Evolutionary conservation across 176 grass and related monocot species (phyloP).

Genomic region (Pontederia crassipes): DNA sequence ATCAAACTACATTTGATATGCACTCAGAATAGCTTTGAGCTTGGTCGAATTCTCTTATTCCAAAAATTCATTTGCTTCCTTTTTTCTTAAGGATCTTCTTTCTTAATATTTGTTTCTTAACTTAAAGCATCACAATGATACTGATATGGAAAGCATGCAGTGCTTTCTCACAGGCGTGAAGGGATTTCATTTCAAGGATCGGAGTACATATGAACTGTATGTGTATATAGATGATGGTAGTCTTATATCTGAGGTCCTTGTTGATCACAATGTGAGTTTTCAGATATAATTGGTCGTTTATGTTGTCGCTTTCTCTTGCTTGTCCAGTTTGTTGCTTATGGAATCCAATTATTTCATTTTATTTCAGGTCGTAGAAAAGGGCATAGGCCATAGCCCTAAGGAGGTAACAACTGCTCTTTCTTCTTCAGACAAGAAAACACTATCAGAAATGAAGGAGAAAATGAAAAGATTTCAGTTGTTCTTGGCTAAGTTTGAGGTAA

Average conservation of each 20-base stretch:
- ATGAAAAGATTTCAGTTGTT: conserved; percentile 50
- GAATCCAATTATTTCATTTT: background rate
- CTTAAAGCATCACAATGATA: background rate
- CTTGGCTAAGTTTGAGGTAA: conserved; percentile 70
- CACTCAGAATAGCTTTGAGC: too few relatives aligned
- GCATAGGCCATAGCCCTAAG: conserved; percentile 48
- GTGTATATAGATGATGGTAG: conserved; percentile 86
- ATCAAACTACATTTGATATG: too few relatives aligned
- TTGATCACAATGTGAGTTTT: conserved; percentile 55
- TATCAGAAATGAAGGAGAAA: conserved; percentile 34
- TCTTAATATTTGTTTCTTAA: background rate
- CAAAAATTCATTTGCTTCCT: background rate
- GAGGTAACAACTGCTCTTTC: conserved; percentile 49
- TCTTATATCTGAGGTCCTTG: conserved; percentile 58
- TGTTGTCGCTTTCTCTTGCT: background rate
- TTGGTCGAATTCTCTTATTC: too few relatives aligned
- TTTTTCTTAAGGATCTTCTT: background rate
- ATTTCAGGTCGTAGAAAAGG: conserved; percentile 53
- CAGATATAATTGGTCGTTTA: background rate
- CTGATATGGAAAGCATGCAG: conserved; percentile 16
- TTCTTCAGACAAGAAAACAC: conserved; percentile 33
- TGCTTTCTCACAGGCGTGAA: conserved; percentile 66
- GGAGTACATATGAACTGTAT: conserved; percentile 49
- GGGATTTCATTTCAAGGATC: conserved; percentile 36
- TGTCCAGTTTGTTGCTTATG: background rate